Evolutionary conservation across 2,329 filamentous ascomycete genomes (phyloP), one percentile per base, ranked within the genome.

Genomic region (Pyrenophora graminea): DNA sequence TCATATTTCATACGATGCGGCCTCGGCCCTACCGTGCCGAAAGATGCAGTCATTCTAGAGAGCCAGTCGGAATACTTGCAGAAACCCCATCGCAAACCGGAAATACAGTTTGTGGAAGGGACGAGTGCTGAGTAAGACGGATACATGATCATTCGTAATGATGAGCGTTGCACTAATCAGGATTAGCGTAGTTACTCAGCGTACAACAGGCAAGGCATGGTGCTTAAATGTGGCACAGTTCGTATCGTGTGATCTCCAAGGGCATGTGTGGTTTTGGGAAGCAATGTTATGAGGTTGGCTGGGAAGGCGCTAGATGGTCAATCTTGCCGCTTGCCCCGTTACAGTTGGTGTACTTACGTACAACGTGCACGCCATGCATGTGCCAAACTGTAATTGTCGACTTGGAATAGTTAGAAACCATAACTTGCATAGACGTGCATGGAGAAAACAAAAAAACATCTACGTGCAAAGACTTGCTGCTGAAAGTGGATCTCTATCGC

Each of bases 111-210:
- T 52, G 51, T 41, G 32, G 48, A 25, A 45, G 33, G 48, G 39
- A 41, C 23, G 33, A 49, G 21, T 42, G 55, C 53, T 63, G 61
- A 64, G 59, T 62, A 60, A 64, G 61, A 51, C 19, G 45, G 36
- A 50, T 50, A 55, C 54, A 58, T 55, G 40, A 51, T 55, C 49
- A 48, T 60, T 58, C 48, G 52, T 56, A 58, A 60, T 51, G 48
- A 36, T 43, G 33, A 49, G 39, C 44, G 33, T 32, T 32, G 42
- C 38, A 43, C 41, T 23, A 39, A 37, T 32, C 32, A 33, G 48
- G 39, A 30, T 45, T 61, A 58, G 56, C 38, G 55, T 36, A 6
- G 39, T 55, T 53, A 56, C 55, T 60, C 57, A 62, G 42, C 31
- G 23, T 34, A 43, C 40, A 21, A 21, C 19, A 21, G 15, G 1